These are phyloP conservation scores for Oidiodendron maius DNA, from an alignment of 495 filamentous ascomycete species.

Conservation along the genomic window DNA sequence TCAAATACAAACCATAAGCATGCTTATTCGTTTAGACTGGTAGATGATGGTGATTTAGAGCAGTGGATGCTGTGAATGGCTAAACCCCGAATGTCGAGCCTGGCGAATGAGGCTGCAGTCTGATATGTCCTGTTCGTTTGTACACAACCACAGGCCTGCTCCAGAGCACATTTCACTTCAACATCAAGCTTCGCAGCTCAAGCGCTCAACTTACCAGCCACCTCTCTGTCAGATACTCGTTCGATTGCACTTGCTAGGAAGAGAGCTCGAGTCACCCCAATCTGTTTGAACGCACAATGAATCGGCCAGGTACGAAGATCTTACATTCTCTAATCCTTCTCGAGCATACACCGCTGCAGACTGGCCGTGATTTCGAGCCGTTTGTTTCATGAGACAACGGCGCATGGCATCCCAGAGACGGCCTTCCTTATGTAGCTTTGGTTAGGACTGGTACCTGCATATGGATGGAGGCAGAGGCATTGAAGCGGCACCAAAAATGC, in stretches of 20 bases:
- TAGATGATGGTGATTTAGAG: too few relatives aligned
- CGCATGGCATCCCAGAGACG: background rate
- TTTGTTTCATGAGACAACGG: background rate
- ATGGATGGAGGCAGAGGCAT: too few relatives aligned
- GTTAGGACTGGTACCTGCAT: too few relatives aligned
- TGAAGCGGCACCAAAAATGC: too few relatives aligned
- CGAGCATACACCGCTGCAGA: slow-evolving; percentile 18
- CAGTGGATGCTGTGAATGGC: too few relatives aligned
- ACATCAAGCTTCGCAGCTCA: background rate
- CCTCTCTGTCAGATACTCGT: background rate
- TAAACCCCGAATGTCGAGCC: background rate
- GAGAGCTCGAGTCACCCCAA: background rate
- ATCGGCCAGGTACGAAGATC: slow-evolving; percentile 49
- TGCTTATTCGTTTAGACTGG: too few relatives aligned
- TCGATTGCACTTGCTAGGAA: background rate
- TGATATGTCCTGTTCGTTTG: background rate
- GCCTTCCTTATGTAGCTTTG: too few relatives aligned
- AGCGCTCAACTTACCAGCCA: background rate
- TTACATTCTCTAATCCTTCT: slow-evolving; percentile 23
- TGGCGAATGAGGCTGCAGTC: background rate
- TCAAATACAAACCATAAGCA: too few relatives aligned
- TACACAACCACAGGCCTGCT: too few relatives aligned
- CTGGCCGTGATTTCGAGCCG: background rate
- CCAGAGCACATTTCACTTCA: slow-evolving; percentile 4
- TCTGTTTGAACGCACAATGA: slow-evolving; percentile 34